Evolutionary conservation across 495 filamentous ascomycete genomes (phyloP).

Genomic region (Penicillium bovifimosum): DNA sequence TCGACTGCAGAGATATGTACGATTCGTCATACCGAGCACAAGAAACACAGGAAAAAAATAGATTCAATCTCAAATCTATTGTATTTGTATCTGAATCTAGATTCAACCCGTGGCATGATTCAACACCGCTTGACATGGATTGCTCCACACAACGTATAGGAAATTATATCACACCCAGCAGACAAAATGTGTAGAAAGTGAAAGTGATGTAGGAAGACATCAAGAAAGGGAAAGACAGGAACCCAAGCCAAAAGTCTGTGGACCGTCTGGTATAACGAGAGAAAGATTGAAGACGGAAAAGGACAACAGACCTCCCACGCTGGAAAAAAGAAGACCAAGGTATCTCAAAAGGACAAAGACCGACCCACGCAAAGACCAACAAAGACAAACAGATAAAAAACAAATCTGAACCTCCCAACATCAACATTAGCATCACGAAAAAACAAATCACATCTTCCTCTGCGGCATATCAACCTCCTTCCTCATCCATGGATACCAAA

Average conservation of each 20-base stretch:
- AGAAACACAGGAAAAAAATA: neutral
- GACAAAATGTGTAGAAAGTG: neutral
- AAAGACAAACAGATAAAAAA: neutral
- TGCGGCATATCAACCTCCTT: neutral
- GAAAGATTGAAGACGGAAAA: neutral
- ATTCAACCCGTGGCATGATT: neutral
- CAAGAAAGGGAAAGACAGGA: neutral
- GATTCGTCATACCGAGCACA: neutral
- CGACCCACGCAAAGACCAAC: slow-evolving; percentile 5
- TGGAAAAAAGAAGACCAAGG: neutral
- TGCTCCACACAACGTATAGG: neutral
- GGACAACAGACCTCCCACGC: slow-evolving; percentile 6
- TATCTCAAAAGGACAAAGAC: slow-evolving; percentile 8
- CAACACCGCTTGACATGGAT: neutral
- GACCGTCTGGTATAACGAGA: neutral
- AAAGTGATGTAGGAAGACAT: neutral
- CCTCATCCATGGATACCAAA: slow-evolving; percentile 14
- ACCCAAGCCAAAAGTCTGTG: neutral
- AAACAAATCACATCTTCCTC: neutral
- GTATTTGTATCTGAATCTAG: neutral
- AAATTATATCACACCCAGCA: neutral
- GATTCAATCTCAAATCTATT: neutral
- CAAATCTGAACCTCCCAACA: neutral
- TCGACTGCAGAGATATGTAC: neutral
- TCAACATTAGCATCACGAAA: neutral